A percentile compares a stretch with the other conserved stretches of the same genome.
These are phyloP conservation scores for Acanthamoeba sp. DNA, from an alignment of 208 protist species.

Conservation along the genomic window DNA sequence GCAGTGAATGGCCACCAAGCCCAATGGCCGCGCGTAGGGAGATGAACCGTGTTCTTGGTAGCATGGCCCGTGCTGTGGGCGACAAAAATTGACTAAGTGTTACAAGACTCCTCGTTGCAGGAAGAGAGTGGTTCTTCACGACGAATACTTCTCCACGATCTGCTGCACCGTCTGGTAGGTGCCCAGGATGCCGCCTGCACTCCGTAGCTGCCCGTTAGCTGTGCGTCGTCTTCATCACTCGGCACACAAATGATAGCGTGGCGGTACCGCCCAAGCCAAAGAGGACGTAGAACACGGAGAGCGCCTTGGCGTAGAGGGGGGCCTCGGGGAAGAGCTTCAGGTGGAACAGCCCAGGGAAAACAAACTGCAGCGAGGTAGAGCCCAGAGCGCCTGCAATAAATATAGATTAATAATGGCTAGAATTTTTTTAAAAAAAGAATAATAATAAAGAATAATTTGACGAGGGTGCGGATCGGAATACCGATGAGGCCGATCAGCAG, in stretches of 20 bases:
- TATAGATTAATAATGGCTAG: background rate
- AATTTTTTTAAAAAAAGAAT: too few relatives aligned
- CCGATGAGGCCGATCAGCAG: slow-evolving; percentile 75
- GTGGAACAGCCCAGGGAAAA: slow-evolving; percentile 59
- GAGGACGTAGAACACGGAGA: slow-evolving; percentile 43
- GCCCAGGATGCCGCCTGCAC: slow-evolving; percentile 29
- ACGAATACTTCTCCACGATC: slow-evolving; percentile 33
- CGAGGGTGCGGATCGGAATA: background rate
- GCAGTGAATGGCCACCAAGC: too few relatives aligned
- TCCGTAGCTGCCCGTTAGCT: too few relatives aligned
- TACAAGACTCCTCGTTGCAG: too few relatives aligned
- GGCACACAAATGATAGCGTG: background rate
- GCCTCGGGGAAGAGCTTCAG: slow-evolving; percentile 69
- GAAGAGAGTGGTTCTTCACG: too few relatives aligned
- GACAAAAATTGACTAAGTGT: too few relatives aligned
- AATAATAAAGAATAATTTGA: too few relatives aligned
- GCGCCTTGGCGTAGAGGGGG: slow-evolving; percentile 1
- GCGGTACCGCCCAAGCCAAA: slow-evolving; percentile 41
- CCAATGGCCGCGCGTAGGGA: too few relatives aligned
- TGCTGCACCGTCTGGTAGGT: slow-evolving; percentile 50
- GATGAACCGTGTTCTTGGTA: too few relatives aligned
- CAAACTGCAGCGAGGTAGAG: slow-evolving; percentile 56
- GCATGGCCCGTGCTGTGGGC: too few relatives aligned
- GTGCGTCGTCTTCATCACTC: too few relatives aligned
- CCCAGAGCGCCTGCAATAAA: slow-evolving; percentile 40